Evolutionary conservation across 257 asterid genomes (phyloP).

Genomic region (Ilex asprella): DNA sequence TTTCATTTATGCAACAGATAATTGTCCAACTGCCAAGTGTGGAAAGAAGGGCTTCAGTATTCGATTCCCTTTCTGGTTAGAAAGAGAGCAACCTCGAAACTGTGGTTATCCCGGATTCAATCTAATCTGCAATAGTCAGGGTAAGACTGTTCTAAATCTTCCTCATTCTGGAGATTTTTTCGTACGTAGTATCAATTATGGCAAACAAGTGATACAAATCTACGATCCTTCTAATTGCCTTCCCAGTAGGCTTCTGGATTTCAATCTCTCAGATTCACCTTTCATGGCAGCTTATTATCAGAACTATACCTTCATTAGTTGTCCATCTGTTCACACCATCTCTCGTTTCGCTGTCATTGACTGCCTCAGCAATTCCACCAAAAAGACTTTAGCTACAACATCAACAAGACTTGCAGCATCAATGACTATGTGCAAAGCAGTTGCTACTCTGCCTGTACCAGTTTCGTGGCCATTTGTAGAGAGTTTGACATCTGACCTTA

Average conservation of each 20-base stretch:
- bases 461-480: slow-evolving; percentile 25
- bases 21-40: slow-evolving; percentile 26
- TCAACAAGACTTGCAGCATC: slow-evolving; percentile 17
- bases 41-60: slow-evolving; percentile 12
- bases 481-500: slow-evolving; percentile 16
- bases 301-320: slow-evolving; percentile 52
- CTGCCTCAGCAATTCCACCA: slow-evolving; percentile 64
- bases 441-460: slow-evolving; percentile 32
- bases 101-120: slow-evolving; percentile 57
- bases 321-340: slow-evolving; percentile 26
- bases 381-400: slow-evolving; percentile 39
- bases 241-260: slow-evolving; percentile 32
- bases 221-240: slow-evolving; percentile 54
- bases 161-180: slow-evolving; percentile 46
- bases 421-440: slow-evolving; percentile 35
- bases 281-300: slow-evolving; percentile 24
- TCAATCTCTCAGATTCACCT: slow-evolving; percentile 51
- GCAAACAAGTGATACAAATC: slow-evolving; percentile 42
- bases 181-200: slow-evolving; percentile 48
- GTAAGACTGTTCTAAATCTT: slow-evolving; percentile 26
- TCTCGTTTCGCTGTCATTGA: slow-evolving; percentile 23
- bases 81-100: slow-evolving; percentile 17
- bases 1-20: slow-evolving; percentile 22
- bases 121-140: slow-evolving; percentile 23
- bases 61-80: slow-evolving; percentile 42